Evolutionary conservation across 371 early-diverging fungal genomes (phyloP).

Genomic region (Mortierella sp.): DNA sequence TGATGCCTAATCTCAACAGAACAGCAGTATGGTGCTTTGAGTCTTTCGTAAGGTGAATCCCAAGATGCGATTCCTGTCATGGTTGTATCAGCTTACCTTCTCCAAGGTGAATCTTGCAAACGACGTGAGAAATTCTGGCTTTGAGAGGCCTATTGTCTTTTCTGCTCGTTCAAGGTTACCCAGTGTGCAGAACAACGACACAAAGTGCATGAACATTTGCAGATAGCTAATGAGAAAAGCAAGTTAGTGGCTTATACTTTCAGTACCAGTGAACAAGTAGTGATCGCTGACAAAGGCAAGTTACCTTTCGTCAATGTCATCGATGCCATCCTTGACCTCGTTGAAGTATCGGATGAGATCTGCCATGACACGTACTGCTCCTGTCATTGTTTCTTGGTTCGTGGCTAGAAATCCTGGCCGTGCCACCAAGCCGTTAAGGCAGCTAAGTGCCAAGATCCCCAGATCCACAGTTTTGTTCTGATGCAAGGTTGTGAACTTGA

Average conservation of each 20-base stretch:
- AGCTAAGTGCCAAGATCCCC: constrained; percentile 41
- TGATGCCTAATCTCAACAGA: constrained; percentile 21
- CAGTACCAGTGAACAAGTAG: background rate
- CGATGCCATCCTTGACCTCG: constrained; percentile 48
- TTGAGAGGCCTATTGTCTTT: constrained; percentile 30
- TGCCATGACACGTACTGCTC: constrained; percentile 40
- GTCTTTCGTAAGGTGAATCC: too few species aligned
- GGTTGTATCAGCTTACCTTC: constrained; percentile 42
- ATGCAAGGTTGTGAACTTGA: constrained; percentile 45
- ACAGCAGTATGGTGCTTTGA: background rate
- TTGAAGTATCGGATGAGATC: constrained; percentile 50
- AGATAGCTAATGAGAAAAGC: constrained; percentile 38
- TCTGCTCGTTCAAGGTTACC: constrained; percentile 47
- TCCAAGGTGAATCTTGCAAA: constrained; percentile 50
- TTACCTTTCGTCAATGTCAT: constrained; percentile 49
- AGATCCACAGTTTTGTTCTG: constrained; percentile 49
- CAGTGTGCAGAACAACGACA: constrained; percentile 44
- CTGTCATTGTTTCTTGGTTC: constrained; percentile 45
- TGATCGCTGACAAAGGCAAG: background rate
- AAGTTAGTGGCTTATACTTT: too few species aligned
- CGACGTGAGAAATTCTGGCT: constrained; percentile 37
- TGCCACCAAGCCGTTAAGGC: constrained; percentile 45
- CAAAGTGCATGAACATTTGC: constrained; percentile 53
- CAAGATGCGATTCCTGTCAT: too few species aligned
- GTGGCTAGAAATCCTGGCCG: constrained; percentile 47